Percentiles rank a stretch among this genome's conserved stretches.
Evolutionary conservation across 305 asterid species (phyloP).

Genomic region (Ajuga reptans): DNA sequence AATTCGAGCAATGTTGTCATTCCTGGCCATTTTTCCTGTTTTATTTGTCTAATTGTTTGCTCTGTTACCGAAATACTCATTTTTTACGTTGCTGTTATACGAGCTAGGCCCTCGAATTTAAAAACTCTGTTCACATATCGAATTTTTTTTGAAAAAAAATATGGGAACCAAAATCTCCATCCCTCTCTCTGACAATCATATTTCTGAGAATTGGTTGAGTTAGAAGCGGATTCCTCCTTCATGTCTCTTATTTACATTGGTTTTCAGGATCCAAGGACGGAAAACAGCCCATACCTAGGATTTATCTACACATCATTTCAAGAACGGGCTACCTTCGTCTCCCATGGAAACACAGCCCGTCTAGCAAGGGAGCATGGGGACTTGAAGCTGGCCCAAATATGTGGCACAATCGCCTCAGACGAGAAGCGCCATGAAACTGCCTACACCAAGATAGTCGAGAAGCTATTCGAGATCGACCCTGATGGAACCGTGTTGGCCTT

Average conservation of each 20-base stretch:
- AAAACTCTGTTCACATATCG: neutral
- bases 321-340: conserved; percentile 47
- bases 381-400: conserved; percentile 39
- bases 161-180: neutral
- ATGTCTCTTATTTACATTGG: neutral
- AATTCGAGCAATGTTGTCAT: too few relatives aligned
- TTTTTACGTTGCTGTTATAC: neutral
- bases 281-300: conserved; percentile 46
- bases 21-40: too few relatives aligned
- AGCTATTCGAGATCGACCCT: conserved; percentile 45
- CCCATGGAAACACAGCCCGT: conserved; percentile 47
- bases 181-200: too few relatives aligned
- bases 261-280: conserved; percentile 41
- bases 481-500: conserved; percentile 39
- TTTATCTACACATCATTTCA: conserved; percentile 51
- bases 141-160: neutral
- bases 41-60: neutral
- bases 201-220: neutral
- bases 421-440: conserved; percentile 50
- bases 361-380: conserved; percentile 42
- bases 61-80: neutral
- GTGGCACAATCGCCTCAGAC: conserved; percentile 41
- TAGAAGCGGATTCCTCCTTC: neutral
- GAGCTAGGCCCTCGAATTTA: neutral
- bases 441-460: conserved; percentile 44